These are phyloP conservation scores for Trypanosoma avium DNA, from an alignment of 208 protist genomes.

Conservation along the genomic window DNA sequence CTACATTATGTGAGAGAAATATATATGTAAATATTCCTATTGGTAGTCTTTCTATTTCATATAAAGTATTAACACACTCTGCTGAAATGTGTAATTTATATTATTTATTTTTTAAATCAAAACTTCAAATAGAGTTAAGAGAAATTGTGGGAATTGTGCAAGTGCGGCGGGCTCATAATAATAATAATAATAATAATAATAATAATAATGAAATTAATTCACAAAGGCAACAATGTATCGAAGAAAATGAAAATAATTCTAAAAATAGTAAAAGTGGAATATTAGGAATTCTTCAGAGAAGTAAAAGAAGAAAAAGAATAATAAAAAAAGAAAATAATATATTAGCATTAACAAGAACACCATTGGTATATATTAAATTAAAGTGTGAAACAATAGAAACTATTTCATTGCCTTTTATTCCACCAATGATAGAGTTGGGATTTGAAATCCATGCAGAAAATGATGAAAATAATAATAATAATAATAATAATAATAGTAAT, in stretches of 20 bases:
- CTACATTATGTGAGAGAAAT: too few relatives aligned
- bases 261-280: too few relatives aligned
- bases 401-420: slow-evolving; percentile 5
- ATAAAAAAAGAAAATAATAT: too few relatives aligned
- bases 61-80: background rate
- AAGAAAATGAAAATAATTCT: too few relatives aligned
- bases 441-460: background rate
- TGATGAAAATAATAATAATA: background rate
- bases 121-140: slow-evolving; percentile 5
- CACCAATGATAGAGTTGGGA: background rate
- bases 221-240: too few relatives aligned
- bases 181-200: background rate
- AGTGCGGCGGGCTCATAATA: background rate
- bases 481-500: background rate
- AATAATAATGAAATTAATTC: background rate
- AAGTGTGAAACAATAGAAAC: slow-evolving; percentile 1
- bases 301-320: background rate
- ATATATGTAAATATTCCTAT: slow-evolving; percentile 11
- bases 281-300: too few relatives aligned
- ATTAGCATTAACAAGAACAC: too few relatives aligned
- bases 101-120: slow-evolving; percentile 13
- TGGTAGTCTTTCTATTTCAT: slow-evolving; percentile 9
- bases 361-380: slow-evolving; percentile 5
- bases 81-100: slow-evolving; percentile 15
- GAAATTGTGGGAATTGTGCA: slow-evolving; percentile 18